These are phyloP conservation scores for Ceratopteris richardii DNA, from an alignment of 75 land plant genomes.

Conservation along the genomic window DNA sequence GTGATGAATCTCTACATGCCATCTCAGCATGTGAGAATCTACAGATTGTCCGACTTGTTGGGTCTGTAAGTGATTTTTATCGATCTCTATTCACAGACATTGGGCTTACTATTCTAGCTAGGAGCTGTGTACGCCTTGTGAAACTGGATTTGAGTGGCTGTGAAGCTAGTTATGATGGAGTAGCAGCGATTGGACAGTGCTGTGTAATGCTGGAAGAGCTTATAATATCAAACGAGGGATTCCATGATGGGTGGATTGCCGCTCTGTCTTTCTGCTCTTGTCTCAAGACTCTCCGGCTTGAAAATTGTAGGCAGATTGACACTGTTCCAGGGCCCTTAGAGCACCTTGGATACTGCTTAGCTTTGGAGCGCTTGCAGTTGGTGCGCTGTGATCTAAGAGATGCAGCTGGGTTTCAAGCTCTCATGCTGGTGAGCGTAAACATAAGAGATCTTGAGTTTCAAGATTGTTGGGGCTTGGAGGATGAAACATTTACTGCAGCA, in stretches of 20 bases:
- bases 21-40: constrained; percentile 57
- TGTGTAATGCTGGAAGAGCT: constrained; percentile 91
- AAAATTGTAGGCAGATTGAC: constrained; percentile 68
- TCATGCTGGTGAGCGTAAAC: constrained; percentile 51
- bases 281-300: constrained; percentile 65
- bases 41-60: constrained; percentile 69
- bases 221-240: constrained; percentile 54
- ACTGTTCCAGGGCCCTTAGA: constrained; percentile 58
- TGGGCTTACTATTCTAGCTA: constrained; percentile 82
- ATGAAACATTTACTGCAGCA: constrained; percentile 47
- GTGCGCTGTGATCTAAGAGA: constrained; percentile 67
- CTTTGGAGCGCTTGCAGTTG: constrained; percentile 58
- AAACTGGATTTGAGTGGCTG: constrained; percentile 78
- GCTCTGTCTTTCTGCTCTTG: constrained; percentile 55
- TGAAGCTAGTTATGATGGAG: constrained; percentile 86
- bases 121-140: constrained; percentile 63
- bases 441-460: constrained; percentile 58
- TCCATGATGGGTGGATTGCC: constrained; percentile 82
- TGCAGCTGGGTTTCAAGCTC: constrained; percentile 39
- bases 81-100: constrained; percentile 55
- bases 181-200: constrained; percentile 82
- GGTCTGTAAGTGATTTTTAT: constrained; percentile 37
- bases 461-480: constrained; percentile 90
- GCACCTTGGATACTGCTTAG: constrained; percentile 60
- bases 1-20: constrained; percentile 43